These are phyloP conservation scores for Teratosphaeria viscida DNA, from an alignment of 2,329 filamentous ascomycete species.

Conservation along the genomic window DNA sequence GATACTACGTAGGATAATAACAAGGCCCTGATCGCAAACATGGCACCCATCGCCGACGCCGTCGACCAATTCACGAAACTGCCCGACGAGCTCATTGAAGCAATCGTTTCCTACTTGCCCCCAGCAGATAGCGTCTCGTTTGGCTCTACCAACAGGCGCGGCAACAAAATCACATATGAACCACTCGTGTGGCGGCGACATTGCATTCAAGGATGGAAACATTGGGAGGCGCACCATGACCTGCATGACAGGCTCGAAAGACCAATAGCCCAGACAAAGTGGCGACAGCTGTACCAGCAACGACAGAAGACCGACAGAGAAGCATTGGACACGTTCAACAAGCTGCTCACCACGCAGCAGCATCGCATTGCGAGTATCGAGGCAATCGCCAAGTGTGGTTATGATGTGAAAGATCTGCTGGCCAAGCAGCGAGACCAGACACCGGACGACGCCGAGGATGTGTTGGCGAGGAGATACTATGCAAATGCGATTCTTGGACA, in stretches of 20 bases:
- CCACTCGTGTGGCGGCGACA: constrained; percentile 70
- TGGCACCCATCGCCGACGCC: background rate
- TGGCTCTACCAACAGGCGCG: constrained; percentile 51
- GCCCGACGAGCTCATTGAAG: constrained; percentile 77
- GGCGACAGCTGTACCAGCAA: constrained; percentile 49
- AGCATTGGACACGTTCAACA: constrained; percentile 43
- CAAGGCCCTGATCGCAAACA: background rate
- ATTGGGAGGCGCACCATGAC: constrained; percentile 62
- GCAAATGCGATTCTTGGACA: constrained; percentile 63
- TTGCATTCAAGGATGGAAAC: constrained; percentile 58
- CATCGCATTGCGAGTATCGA: constrained; percentile 60
- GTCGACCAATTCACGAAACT: constrained; percentile 28
- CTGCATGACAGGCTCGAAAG: constrained; percentile 44
- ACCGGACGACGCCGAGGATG: constrained; percentile 55
- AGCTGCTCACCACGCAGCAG: constrained; percentile 59
- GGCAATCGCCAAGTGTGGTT: constrained; percentile 61
- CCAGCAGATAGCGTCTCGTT: constrained; percentile 42
- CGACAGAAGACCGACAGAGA: constrained; percentile 26
- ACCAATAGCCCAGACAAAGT: constrained; percentile 35
- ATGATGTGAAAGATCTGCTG: constrained; percentile 74
- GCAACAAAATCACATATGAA: constrained; percentile 57
- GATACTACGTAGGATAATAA: background rate
- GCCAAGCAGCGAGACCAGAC: constrained; percentile 56
- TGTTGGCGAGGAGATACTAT: constrained; percentile 69
- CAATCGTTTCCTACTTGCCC: constrained; percentile 57